Evolutionary conservation across 1,284 basidiomycete genomes (phyloP).

Genomic region (Paramarasmius palmivorus): DNA sequence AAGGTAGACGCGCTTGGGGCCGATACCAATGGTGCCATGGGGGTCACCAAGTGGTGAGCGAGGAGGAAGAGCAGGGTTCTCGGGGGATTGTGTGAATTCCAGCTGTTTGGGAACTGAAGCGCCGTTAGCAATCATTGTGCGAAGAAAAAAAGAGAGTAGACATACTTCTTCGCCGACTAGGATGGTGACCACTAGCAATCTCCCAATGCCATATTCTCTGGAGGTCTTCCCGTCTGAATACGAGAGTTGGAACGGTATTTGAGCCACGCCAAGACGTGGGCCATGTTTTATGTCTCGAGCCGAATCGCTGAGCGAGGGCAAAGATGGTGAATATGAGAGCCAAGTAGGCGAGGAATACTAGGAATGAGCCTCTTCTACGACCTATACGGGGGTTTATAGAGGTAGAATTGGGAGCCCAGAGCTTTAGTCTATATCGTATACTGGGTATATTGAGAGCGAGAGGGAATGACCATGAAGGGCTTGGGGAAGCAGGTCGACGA

Average conservation of each 20-base stretch:
- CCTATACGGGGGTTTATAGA: conserved; percentile 9
- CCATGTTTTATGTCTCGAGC: conserved; percentile 15
- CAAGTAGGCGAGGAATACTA: conserved; percentile 13
- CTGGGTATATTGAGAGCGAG: conserved; percentile 12
- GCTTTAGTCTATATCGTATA: conserved; percentile 4
- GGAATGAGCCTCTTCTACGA: conserved; percentile 15
- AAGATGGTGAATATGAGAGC: conserved; percentile 14
- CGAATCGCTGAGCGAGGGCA: conserved; percentile 14
- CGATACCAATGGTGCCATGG: conserved; percentile 62
- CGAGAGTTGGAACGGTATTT: conserved; percentile 15
- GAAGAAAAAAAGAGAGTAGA: conserved; percentile 1
- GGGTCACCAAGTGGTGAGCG: conserved; percentile 32
- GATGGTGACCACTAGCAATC: conserved; percentile 18
- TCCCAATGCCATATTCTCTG: conserved; percentile 19
- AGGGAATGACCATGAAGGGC: conserved; percentile 5
- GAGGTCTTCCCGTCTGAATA: conserved; percentile 18
- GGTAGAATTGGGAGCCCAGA: conserved; percentile 9
- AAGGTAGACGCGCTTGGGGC: conserved; percentile 76
- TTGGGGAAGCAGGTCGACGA: conserved; percentile 3
- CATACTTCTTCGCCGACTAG: conserved; percentile 10
- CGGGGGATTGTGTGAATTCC: conserved; percentile 54
- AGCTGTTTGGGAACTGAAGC: conserved; percentile 72
- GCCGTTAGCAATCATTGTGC: conserved; percentile 4
- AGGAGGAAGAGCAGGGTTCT: conserved; percentile 74
- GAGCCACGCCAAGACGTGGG: conserved; percentile 3